phyloP scores from a whole-genome alignment of 495 filamentous ascomycete genomes.

The Apiosordaria backusii region DNA sequence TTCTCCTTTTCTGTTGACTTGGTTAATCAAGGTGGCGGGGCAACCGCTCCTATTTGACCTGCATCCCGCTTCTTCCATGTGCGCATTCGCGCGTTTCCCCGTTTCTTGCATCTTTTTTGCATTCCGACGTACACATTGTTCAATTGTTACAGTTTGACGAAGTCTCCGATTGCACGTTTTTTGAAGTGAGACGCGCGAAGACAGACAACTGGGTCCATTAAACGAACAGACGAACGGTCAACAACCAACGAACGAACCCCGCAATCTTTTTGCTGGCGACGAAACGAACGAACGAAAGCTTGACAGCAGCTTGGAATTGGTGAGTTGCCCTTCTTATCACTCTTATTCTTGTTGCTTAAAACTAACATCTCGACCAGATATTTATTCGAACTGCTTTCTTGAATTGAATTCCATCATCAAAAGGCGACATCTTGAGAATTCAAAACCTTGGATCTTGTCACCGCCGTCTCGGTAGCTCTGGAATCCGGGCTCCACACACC shows the following conservation, averaged over 20 bases:
- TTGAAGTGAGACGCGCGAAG: background rate
- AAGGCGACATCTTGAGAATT: too few species aligned
- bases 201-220: background rate
- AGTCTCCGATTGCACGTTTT: background rate
- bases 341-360: background rate
- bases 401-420: too few species aligned
- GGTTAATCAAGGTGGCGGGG: conserved; percentile 9
- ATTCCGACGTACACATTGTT: background rate
- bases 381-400: too few species aligned
- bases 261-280: too few species aligned
- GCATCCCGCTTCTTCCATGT: background rate
- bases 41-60: conserved; percentile 8
- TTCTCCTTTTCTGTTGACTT: conserved; percentile 2
- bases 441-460: too few species aligned
- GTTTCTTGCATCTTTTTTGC: conserved; percentile 2
- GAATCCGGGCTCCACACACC: background rate
- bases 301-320: background rate
- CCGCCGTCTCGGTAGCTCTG: background rate
- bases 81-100: background rate
- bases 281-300: background rate
- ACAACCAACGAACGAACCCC: background rate
- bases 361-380: background rate
- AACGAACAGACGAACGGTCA: background rate
- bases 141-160: background rate
- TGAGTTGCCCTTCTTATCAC: background rate